Evolutionary conservation across 2,329 filamentous ascomycete genomes (phyloP), one percentile per base, ranked within the genome.

Genomic region (Colletotrichum nymphaeae): DNA sequence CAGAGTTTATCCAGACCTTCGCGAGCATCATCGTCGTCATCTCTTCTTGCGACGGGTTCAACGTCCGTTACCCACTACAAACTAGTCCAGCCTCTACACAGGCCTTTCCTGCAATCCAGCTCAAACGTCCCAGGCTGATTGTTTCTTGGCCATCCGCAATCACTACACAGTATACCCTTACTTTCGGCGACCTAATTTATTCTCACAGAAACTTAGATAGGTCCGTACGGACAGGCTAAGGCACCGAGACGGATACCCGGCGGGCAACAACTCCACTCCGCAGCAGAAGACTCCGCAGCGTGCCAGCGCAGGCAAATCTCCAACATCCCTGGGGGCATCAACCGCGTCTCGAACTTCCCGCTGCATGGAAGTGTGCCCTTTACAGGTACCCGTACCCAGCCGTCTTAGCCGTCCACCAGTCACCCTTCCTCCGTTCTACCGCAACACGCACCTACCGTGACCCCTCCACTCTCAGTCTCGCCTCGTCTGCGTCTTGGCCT

Each of bases 321-420:
- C 22, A 28, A 49, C 14, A 63, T 63, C 60, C 60, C 26, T 52
- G 60, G 12, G 42, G 28, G 26, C 60, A 32, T 63, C 60, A 52
- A 30, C 26, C 24, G 60, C 58, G 35, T 28, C 22, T 37, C 26
- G 22, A 46, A 11, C 19, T 14, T 19, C 35, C 58, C 24, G 35
- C 22, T 37, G 24, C 24, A 49, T 46, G 58, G 37, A 14, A 46
- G 42, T 46, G 58, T 49, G 22, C 30, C 42, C 24, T 52, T 22
- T 26, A 63, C n/a, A 70, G 55, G 49, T 64, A 65, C 66, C 70
- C 66, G 59, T 69, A 60, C 66, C 59, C 65, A 73, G 66, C 66
- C 69, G 65, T 64, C 59, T n/a, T 69, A 64, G 58, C 65, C 70
- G 59, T 65, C 53, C 42, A 32, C 26, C 12, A 46, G n/a, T 19